Base-by-base conservation (phyloP, 495 filamentous ascomycete species). In the Daldinia caldariorum region DNA sequence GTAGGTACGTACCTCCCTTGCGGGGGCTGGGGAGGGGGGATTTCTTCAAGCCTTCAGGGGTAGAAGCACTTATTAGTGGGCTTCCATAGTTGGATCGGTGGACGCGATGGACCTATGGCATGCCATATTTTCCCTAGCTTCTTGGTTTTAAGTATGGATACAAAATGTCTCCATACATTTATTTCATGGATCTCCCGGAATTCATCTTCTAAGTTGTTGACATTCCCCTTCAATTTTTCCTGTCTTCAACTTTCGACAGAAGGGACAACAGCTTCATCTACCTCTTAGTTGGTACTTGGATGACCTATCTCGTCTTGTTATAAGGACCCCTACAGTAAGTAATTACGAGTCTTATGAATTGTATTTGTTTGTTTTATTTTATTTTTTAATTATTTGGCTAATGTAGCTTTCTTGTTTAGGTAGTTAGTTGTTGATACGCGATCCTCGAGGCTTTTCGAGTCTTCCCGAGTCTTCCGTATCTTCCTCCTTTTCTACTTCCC, bases 401-500 rank as follows among this genome's bases (percentile, higher is more conserved):
- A 66, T 58, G 0, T 16, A 39, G 18, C 35, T 22, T 37, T 37
- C 32, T 26, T 1, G 9, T 32, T 14, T 7, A 41, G 14, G 31
- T 18, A 50, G 43, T 39, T 51, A 10, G 43, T 50, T 39, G n/a
- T 18, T 65, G 20, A 20, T 26, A 60, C 56, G 65, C 57, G 51
- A 45, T 49, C 53, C 43, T n/a, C 34, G 58, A 66, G 32, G 12
- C 26, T 39, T 43, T 49, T 58, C 43, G n/a, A n/a, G 41, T 41
- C n/a, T n/a, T 16, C 61, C 58, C 58, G 62, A 61, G 67, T 61
- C 57, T 65, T 58, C 67, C 61, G 54, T 37, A 49, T 18, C 9
- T 3, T 3, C 26, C 26, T 26, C 13, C 55, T 26, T 22, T 20
- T 57, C 6, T 43, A 6, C 45, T 53, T 45, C 3, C 37, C 16